Conservation (phyloP, 495 filamentous ascomycete genomes). For the Chaetomidium leptoderma region DNA sequence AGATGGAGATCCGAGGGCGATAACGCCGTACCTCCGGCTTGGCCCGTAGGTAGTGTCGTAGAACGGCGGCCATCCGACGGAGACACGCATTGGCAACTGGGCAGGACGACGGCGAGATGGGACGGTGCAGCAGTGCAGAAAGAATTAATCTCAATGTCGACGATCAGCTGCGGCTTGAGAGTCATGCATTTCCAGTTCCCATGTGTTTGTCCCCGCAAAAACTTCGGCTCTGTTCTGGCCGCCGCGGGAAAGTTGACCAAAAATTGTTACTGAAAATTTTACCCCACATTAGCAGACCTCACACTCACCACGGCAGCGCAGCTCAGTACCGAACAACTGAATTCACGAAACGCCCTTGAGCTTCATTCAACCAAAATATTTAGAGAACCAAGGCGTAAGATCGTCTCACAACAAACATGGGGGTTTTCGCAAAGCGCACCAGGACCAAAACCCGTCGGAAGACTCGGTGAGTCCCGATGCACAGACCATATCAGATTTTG, state of each 20-base stretch:
- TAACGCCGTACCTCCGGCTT: conserved; percentile 29
- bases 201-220: background rate
- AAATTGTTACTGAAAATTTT: conserved; percentile 1
- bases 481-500: background rate
- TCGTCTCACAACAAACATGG: conserved; percentile 33
- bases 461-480: conserved; percentile 34
- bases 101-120: background rate
- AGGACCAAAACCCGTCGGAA: conserved; percentile 58
- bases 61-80: conserved; percentile 16
- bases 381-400: background rate
- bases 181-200: background rate
- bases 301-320: background rate
- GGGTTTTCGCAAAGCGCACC: conserved; percentile 50
- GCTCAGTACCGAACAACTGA: background rate
- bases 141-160: too few relatives aligned
- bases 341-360: background rate
- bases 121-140: background rate
- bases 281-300: background rate
- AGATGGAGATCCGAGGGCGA: conserved; percentile 38
- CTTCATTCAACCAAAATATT: background rate
- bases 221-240: background rate
- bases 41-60: background rate
- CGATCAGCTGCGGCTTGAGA: background rate
- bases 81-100: background rate
- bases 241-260: background rate